Evolutionary conservation across 441 rosid genomes (phyloP).

Genomic region (Populus hybrid): DNA sequence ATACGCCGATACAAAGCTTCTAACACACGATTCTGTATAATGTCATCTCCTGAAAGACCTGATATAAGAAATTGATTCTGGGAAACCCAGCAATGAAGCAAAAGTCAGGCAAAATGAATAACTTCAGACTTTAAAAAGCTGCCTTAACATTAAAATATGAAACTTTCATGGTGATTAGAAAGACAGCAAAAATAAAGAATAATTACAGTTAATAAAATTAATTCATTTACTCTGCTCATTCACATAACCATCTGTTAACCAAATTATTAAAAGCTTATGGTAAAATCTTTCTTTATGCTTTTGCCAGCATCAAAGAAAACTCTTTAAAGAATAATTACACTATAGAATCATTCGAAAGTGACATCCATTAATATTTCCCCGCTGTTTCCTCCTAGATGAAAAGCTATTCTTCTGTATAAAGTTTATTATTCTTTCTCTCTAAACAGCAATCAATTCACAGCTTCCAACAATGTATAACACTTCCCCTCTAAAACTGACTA

Average conservation of each 20-base stretch:
- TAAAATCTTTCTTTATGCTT: background rate
- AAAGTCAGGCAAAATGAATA: constrained; percentile 38
- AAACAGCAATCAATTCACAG: background rate
- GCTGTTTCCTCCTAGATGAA: background rate
- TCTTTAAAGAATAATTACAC: background rate
- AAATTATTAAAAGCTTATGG: background rate
- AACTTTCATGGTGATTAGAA: background rate
- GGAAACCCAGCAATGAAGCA: constrained; percentile 44
- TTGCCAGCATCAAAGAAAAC: background rate
- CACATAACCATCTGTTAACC: background rate
- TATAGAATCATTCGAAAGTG: background rate
- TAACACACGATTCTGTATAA: constrained; percentile 74
- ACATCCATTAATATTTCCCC: background rate
- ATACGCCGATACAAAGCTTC: constrained; percentile 87
- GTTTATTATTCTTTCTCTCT: background rate
- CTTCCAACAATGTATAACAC: background rate
- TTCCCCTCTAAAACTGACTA: background rate
- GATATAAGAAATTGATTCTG: constrained; percentile 99
- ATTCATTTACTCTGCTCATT: background rate
- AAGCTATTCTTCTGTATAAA: background rate
- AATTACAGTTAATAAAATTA: background rate
- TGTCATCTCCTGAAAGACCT: constrained; percentile 94
- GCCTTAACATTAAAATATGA: constrained; percentile 4
- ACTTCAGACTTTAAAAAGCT: constrained; percentile 19
- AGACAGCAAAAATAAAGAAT: background rate